phyloP scores from a whole-genome alignment of 2,329 filamentous ascomycete species.

The Fusarium sambucinum region DNA sequence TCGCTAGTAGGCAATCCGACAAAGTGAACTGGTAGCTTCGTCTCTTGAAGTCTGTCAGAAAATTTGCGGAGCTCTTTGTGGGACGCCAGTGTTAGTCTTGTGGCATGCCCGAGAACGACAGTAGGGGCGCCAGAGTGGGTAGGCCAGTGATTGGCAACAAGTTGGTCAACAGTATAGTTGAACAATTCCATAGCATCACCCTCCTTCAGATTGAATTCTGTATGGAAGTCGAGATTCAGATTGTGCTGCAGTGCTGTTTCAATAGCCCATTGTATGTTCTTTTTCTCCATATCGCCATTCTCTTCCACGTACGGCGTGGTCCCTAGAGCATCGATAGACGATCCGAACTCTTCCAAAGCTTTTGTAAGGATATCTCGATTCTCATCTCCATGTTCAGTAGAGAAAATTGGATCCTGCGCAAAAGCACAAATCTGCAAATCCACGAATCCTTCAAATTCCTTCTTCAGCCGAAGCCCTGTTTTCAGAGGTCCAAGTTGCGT shows the following conservation, averaged over 20 bases:
- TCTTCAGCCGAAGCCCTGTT: neutral
- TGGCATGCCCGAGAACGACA: constrained; percentile 19
- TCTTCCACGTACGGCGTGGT: constrained; percentile 13
- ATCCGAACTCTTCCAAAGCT: neutral
- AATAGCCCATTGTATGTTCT: constrained; percentile 17
- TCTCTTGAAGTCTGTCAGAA: neutral
- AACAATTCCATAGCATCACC: neutral
- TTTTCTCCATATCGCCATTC: neutral
- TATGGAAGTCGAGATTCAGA: constrained; percentile 13
- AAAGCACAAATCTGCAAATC: constrained; percentile 16
- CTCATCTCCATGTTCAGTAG: neutral
- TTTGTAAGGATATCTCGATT: neutral
- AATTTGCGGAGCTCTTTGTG: constrained; percentile 1
- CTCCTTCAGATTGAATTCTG: constrained; percentile 1
- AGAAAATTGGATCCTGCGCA: constrained; percentile 26
- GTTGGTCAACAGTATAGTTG: neutral
- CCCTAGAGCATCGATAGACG: neutral
- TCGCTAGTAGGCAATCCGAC: constrained; percentile 18
- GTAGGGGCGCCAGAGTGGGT: neutral
- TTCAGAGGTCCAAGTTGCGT: constrained; percentile 3
- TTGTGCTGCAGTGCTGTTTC: neutral
- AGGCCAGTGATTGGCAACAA: neutral
- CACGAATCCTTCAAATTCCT: constrained; percentile 1
- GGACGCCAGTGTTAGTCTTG: constrained; percentile 1
- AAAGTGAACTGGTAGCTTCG: neutral